Evolutionary conservation across 2,329 filamentous ascomycete species (phyloP), one percentile per base, ranked within the genome.

Genomic region (Phialocephala subalpina): DNA sequence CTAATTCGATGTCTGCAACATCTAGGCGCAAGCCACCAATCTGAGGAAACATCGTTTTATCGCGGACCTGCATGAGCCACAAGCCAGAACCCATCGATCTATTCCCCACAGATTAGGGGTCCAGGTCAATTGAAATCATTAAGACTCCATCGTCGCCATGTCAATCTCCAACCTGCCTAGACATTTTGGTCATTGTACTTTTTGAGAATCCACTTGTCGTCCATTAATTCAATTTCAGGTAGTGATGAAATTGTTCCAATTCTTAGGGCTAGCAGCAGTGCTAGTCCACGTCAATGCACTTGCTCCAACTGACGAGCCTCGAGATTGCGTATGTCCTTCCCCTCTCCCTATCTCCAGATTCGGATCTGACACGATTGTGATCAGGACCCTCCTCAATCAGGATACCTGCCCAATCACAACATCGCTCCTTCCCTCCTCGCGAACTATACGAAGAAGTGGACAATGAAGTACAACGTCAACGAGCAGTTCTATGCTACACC

Each of bases 251-350:
- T 56, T 35, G 7, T 29, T 36, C 20, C 35, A 62, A 4, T 57
- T 58, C 12, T n/a, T 62, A 20, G 49, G 36, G 35, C 25, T 35
- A 6, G 14, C 14, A 20, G 60, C 60, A 3, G 9, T 62, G 35
- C 60, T 52, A 47, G 14, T 62, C 35, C 45, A 57, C 40, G 38
- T 58, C 27, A 42, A 62, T 22, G 18, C 60, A 2, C n/a, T 33
- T 47, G 60, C 49, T 27, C 27, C 60, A 2, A 58, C 52, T 2
- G 60, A 62, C 35, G 60, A 62, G 27, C 33, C 60, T 18, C 52
- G 42, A 33, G 49, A 25, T 40, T 49, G 52, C 29, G 60, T 62
- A 49, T 1, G 52, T 49, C n/a, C n/a, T 12, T 18, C 36, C n/a
- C 22, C 36, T 40, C n/a, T 42, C 33, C 29, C n/a, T 9, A 38